Evolutionary conservation across 2,329 filamentous ascomycete species (phyloP), one percentile per base, ranked within the genome.

Genomic region (Alternaria conjuncta): DNA sequence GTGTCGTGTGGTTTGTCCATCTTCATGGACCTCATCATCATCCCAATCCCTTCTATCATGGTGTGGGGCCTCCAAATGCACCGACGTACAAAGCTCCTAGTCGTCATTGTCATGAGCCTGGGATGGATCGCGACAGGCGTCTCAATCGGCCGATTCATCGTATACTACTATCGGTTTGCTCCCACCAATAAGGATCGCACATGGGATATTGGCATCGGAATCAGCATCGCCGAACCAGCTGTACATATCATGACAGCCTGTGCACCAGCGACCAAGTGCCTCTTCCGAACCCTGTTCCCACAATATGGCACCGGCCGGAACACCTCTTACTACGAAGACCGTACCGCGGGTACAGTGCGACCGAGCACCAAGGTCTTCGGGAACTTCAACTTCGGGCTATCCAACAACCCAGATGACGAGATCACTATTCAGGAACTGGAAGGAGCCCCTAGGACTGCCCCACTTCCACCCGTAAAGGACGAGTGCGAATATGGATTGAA

Each of bases 161-260:
- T 82, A 20, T 82, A 82, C 69, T 72, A 77, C 45, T 78, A 81
- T 70, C 76, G 81, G 30, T 77, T 80, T 49, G 70, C 70, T 6
- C 75, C 76, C 12, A 75, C 74, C 3, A 70, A 77, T 43, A 65
- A 70, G 18, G 78, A 80, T 50, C 73, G 72, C 2, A 75, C 74
- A 63, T 72, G 75, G 66, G 61, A 77, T 43, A 80, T 83, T 32
- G 78, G 78, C 12, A 59, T 81, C 11, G 73, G 80, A 36, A 79
- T 79, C 45, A 75, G 78, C 13, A 73, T 78, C 32, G 74, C 80
- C 26, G 82, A 84, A 67, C 71, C 82, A 6, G 76, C 78, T 30
- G 68, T 83, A 0, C 86, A 84, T 54, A 85, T 88, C 65, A 78
- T 86, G 46, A 85, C 84, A 0, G 85, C 85, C 7, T 86, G 84